Evolutionary conservation across 768 basidiomycete genomes (phyloP), one percentile per base, ranked within the genome.

Genomic region (Tephrocybe sp.): DNA sequence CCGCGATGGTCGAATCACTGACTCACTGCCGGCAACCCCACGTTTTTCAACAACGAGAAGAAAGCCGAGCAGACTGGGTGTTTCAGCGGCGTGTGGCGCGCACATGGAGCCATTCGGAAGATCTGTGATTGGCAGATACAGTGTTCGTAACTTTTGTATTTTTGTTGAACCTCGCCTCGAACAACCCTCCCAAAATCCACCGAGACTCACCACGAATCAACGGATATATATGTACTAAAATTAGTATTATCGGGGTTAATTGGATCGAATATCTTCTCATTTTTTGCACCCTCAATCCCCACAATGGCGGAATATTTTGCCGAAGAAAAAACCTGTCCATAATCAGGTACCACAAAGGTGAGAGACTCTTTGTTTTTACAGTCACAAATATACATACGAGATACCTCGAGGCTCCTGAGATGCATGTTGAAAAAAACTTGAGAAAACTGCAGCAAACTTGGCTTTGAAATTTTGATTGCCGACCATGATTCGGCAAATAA

Each of bases 261-360:
- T 5, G 5, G 27, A 29, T 29, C 27, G 27, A 29, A 29, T 29
- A 29, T 29, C 6, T 34, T 30, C 12, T 30, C 29, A 30, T 30
- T 30, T 12, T 34, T 34, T 34, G 33, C 13, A 34, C 33, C 33
- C 33, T 34, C 33, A 34, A 34, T 34, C 33, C 33, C 33, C 33
- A n/a, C 33, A 34, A 15, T 15, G 27, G 24, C 6, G 11, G 29
- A 42, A 42, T 16, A 13, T 41, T 49, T 19, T 40, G 39, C 48
- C 48, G 22, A 41, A 16, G 36, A 49, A 42, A 42, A 49, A 33
- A 29, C 22, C 30, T 41, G 27, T 18, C 30, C 21, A 30, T 10
- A 27, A 47, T 38, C 9, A 25, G 27, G 7, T n/a, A n/a, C n/a
- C n/a, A n/a, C n/a, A n/a, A n/a, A n/a, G n/a, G n/a, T n/a, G n/a